Conservation (phyloP, 306 rosid species). For the Delonix regia region DNA sequence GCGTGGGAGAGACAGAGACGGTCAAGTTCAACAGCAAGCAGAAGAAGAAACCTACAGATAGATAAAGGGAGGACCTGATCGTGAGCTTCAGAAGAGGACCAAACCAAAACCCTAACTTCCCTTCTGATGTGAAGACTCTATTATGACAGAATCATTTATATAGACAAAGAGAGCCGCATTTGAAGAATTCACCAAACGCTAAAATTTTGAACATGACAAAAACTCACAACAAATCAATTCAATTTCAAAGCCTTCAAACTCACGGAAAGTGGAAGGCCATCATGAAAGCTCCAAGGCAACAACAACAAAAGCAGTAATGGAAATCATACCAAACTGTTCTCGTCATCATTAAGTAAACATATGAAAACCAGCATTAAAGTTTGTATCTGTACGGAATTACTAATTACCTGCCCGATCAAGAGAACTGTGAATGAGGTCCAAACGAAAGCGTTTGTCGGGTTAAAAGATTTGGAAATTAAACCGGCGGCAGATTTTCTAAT, state of each 20-base stretch:
- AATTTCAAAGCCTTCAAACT: constrained; percentile 50
- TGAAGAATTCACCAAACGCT: constrained; percentile 35
- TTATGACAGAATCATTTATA: constrained; percentile 47
- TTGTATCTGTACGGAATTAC: background rate
- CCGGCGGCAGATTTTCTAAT: background rate
- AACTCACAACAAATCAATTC: background rate
- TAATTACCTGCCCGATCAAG: constrained; percentile 18
- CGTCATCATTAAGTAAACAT: background rate
- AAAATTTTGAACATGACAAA: background rate
- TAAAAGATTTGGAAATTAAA: background rate
- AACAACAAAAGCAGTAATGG: constrained; percentile 42
- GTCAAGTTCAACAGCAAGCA: background rate
- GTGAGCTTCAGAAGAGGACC: constrained; percentile 33
- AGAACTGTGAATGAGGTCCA: background rate
- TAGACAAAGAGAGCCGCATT: constrained; percentile 33
- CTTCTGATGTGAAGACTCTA: constrained; percentile 40
- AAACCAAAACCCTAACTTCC: constrained; percentile 46
- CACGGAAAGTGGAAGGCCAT: constrained; percentile 56
- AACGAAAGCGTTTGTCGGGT: background rate
- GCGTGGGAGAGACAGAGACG: background rate
- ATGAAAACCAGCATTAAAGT: constrained; percentile 8
- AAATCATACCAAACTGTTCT: constrained; percentile 45
- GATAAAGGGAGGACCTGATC: constrained; percentile 27
- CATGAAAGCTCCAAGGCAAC: constrained; percentile 54
- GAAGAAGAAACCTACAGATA: background rate